These are phyloP conservation scores for Aspergillus sp. DNA, from an alignment of 2,329 filamentous ascomycete genomes.

Conservation along the genomic window DNA sequence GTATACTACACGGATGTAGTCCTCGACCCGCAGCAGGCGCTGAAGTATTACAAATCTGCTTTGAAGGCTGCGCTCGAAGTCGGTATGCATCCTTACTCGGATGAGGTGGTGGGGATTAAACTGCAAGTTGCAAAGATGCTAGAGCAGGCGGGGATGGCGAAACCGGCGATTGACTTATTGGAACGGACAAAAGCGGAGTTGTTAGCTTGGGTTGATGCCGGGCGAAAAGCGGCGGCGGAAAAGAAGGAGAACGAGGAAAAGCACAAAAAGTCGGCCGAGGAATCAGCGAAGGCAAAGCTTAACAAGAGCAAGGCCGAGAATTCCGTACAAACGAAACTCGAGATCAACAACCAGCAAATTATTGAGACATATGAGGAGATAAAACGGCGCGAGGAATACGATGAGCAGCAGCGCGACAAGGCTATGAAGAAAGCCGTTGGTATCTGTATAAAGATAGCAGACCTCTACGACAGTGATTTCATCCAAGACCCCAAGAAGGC, in stretches of 20 bases:
- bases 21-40: conserved; percentile 71
- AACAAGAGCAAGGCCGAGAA: neutral
- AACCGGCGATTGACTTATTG: conserved; percentile 71
- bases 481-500: conserved; percentile 72
- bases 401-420: conserved; percentile 55
- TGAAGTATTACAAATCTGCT: conserved; percentile 81
- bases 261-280: conserved; percentile 2
- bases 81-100: conserved; percentile 82
- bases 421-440: conserved; percentile 72
- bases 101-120: conserved; percentile 87
- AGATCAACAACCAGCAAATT: conserved; percentile 21
- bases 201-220: conserved; percentile 41
- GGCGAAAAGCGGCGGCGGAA: conserved; percentile 14
- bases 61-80: conserved; percentile 70
- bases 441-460: conserved; percentile 79
- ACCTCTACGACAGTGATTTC: conserved; percentile 75
- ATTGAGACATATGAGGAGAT: conserved; percentile 23
- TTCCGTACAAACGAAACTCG: conserved; percentile 16
- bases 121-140: conserved; percentile 78
- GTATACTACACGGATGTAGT: conserved; percentile 82
- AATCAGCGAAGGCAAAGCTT: neutral
- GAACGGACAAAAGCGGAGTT: conserved; percentile 74
- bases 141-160: conserved; percentile 71
- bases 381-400: conserved; percentile 27
- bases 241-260: conserved; percentile 15